Conservation (phyloP, 768 basidiomycete genomes). For the Suillus paluster region DNA sequence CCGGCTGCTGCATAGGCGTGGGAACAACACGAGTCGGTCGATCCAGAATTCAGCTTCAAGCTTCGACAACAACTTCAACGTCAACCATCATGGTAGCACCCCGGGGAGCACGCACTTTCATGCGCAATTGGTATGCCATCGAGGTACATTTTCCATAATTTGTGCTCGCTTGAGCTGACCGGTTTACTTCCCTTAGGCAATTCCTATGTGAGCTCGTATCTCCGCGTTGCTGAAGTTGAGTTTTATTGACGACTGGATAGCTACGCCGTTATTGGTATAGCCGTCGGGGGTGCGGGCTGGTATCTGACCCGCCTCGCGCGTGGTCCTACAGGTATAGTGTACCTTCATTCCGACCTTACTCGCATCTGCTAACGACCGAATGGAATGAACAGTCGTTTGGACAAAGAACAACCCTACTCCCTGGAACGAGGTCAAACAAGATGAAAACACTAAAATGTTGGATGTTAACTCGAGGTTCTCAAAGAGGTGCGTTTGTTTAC, state of each 20-base stretch:
- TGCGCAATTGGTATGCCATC: conserved; percentile 49
- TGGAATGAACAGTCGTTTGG: conserved; percentile 54
- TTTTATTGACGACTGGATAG: conserved; percentile 33
- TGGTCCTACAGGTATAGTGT: conserved; percentile 54
- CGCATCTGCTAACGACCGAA: conserved; percentile 9
- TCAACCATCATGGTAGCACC: conserved; percentile 26
- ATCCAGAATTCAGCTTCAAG: conserved; percentile 1
- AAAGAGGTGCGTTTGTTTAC: conserved; percentile 50
- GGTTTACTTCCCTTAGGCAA: conserved; percentile 39
- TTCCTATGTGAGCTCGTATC: conserved; percentile 47
- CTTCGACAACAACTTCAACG: conserved; percentile 10
- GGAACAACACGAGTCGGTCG: conserved; percentile 2
- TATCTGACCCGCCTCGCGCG: conserved; percentile 67
- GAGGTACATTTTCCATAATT: conserved; percentile 38
- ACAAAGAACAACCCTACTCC: conserved; percentile 79
- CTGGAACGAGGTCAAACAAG: conserved; percentile 81
- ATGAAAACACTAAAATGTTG: conserved; percentile 75
- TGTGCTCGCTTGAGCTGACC: neutral
- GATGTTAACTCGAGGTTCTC: conserved; percentile 75
- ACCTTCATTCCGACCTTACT: neutral
- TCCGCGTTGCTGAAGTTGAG: conserved; percentile 8
- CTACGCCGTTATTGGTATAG: conserved; percentile 53
- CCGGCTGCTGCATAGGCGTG: conserved; percentile 13
- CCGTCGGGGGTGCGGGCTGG: conserved; percentile 63
- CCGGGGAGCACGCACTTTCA: conserved; percentile 31